These are phyloP conservation scores for Asterionellopsis glacialis DNA, from an alignment of 108 stramenopile species.

Conservation along the genomic window DNA sequence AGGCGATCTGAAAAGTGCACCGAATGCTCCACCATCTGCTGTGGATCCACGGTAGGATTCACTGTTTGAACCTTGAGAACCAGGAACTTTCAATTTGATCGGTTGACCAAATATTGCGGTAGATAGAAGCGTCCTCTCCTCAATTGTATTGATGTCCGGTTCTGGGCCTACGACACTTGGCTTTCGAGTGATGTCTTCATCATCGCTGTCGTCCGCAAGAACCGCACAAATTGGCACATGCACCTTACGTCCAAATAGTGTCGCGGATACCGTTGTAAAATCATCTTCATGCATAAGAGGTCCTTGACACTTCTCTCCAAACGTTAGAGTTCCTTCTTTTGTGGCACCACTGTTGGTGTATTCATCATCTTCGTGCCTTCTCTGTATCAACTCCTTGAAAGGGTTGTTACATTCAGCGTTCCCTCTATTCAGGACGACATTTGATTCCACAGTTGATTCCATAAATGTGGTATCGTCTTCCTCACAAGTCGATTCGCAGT, in stretches of 20 bases:
- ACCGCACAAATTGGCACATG: constrained; percentile 16
- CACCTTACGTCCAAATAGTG: constrained; percentile 18
- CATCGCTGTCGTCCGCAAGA: not conserved
- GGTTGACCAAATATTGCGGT: not conserved
- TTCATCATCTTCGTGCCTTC: not conserved
- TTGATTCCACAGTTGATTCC: not conserved
- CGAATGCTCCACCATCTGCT: no score
- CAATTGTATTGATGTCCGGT: not conserved
- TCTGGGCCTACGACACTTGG: not conserved
- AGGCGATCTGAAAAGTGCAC: no score
- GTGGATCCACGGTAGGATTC: not conserved
- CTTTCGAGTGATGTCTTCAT: not conserved
- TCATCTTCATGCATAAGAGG: constrained; percentile 5
- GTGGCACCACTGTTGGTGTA: not conserved
- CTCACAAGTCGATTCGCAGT: no score
- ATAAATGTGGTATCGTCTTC: not conserved
- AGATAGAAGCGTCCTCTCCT: not conserved
- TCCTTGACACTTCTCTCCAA: constrained; percentile 1
- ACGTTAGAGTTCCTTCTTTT: not conserved
- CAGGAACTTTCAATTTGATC: not conserved
- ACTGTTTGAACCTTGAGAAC: not conserved
- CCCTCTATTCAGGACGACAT: not conserved
- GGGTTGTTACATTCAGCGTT: not conserved
- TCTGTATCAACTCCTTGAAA: not conserved
- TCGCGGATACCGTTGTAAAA: constrained; percentile 5